These are phyloP conservation scores for Sergeia podlipaevii DNA, from an alignment of 208 protist genomes.

Conservation along the genomic window DNA sequence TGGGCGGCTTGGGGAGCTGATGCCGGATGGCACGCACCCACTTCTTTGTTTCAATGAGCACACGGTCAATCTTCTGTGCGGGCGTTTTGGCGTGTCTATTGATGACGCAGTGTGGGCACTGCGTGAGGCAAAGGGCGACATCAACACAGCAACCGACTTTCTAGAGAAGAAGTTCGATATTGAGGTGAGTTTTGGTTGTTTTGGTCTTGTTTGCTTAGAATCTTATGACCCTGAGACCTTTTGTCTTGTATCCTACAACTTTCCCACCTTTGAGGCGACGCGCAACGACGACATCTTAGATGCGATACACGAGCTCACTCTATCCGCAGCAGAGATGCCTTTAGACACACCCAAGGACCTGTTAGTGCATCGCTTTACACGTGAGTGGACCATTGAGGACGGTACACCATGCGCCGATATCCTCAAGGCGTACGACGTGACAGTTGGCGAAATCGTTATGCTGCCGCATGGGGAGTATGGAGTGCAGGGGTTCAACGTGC, in stretches of 20 bases:
- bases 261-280: conserved; percentile 58
- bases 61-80: conserved; percentile 55
- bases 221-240: conserved; percentile 84
- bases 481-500: conserved; percentile 77
- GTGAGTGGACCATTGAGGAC: conserved; percentile 74
- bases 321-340: conserved; percentile 82
- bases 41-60: conserved; percentile 44
- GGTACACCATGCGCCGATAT: conserved; percentile 41
- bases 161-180: conserved; percentile 47
- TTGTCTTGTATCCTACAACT: conserved; percentile 72
- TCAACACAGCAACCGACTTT: conserved; percentile 60
- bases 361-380: conserved; percentile 56
- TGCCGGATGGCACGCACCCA: conserved; percentile 59
- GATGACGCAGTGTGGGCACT: conserved; percentile 51
- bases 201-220: conserved; percentile 79
- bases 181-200: conserved; percentile 49
- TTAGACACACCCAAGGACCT: conserved; percentile 50
- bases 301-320: conserved; percentile 81
- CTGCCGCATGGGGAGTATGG: conserved; percentile 83
- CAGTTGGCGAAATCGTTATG: conserved; percentile 58
- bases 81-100: conserved; percentile 45
- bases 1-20: conserved; percentile 51
- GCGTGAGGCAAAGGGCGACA: conserved; percentile 43
- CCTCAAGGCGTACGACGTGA: conserved; percentile 53
- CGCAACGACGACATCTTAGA: conserved; percentile 75